Percentiles rank a stretch among this genome's conserved stretches.
Evolutionary conservation across 257 asterid genomes (phyloP).

Genomic region (Solanum paucissectum): DNA sequence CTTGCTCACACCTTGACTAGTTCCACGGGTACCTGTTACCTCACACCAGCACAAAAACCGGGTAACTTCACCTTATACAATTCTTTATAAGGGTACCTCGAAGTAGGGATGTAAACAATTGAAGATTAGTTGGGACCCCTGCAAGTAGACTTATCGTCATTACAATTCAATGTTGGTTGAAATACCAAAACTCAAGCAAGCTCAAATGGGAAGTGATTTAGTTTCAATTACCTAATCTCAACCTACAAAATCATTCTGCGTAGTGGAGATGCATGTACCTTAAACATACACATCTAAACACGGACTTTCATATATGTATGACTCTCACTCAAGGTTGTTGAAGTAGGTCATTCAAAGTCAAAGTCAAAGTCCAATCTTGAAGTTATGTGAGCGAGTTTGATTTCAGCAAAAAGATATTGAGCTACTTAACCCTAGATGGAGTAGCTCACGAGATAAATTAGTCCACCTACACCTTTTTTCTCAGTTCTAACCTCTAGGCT

Average conservation of each 20-base stretch:
- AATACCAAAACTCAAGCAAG: neutral
- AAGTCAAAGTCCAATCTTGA: neutral
- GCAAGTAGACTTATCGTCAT: neutral
- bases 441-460: neutral
- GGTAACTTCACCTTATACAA: neutral
- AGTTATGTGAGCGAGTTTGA: neutral
- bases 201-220: neutral
- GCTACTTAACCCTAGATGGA: neutral
- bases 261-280: neutral
- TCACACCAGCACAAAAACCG: neutral
- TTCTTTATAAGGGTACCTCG: neutral
- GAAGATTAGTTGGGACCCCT: neutral
- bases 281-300: neutral
- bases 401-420: neutral
- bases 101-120: neutral
- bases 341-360: neutral
- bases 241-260: neutral
- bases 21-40: neutral
- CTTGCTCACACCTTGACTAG: neutral
- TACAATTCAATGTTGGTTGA: neutral
- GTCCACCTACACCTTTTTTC: neutral
- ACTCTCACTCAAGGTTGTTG: neutral
- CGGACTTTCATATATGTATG: neutral
- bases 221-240: neutral
- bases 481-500: neutral